Percentiles rank a stretch among this genome's conserved stretches.
Evolutionary conservation across 1,139 yeast species (phyloP).

Genomic region (Scheffersomyces insectosa): DNA sequence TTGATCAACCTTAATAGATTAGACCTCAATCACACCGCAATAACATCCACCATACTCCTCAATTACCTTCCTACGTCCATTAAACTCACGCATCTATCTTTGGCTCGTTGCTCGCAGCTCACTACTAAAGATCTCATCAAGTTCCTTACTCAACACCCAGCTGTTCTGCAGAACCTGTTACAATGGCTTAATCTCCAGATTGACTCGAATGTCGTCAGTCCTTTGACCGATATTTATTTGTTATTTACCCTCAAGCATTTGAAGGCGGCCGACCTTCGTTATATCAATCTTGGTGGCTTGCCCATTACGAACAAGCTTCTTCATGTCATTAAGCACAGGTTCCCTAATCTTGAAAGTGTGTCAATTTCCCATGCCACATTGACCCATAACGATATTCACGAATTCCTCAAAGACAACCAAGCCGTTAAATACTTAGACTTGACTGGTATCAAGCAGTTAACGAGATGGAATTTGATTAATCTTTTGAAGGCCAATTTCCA

Average conservation of each 20-base stretch:
- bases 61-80: slow-evolving; percentile 52
- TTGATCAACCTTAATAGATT: slow-evolving; percentile 63
- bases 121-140: slow-evolving; percentile 73
- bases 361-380: slow-evolving; percentile 61
- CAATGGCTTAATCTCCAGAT: slow-evolving; percentile 79
- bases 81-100: slow-evolving; percentile 71
- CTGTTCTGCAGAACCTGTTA: slow-evolving; percentile 56
- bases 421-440: slow-evolving; percentile 36
- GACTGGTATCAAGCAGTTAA: slow-evolving; percentile 38
- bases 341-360: slow-evolving; percentile 58
- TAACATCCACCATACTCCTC: slow-evolving; percentile 56
- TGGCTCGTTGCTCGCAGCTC: slow-evolving; percentile 76
- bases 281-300: slow-evolving; percentile 74
- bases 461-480: slow-evolving; percentile 25
- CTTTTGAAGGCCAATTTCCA: slow-evolving; percentile 30
- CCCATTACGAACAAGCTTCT: slow-evolving; percentile 61
- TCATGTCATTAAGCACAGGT: slow-evolving; percentile 53
- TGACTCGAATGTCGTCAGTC: slow-evolving; percentile 67
- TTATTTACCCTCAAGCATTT: slow-evolving; percentile 55
- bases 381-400: slow-evolving; percentile 49
- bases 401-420: slow-evolving; percentile 39
- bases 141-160: slow-evolving; percentile 73
- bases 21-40: slow-evolving; percentile 81
- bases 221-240: slow-evolving; percentile 60
- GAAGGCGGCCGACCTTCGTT: slow-evolving; percentile 52